Evolutionary conservation across 805 yeast genomes (phyloP).

Genomic region (Starmerella gropengiesseri): DNA sequence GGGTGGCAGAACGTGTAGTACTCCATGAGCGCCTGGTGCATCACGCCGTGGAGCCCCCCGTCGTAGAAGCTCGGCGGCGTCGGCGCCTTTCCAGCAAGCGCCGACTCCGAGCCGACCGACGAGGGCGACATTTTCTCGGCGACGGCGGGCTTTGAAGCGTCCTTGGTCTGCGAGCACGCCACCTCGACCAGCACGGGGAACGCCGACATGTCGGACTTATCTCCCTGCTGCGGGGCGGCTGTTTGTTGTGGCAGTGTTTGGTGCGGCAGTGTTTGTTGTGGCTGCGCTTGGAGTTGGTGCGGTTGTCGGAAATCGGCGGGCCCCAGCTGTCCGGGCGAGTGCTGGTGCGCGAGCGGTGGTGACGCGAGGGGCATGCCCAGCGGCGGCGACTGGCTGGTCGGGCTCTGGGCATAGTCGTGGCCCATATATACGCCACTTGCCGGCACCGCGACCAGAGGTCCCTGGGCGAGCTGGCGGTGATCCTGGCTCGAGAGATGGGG

Average conservation of each 20-base stretch:
- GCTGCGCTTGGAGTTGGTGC: neutral
- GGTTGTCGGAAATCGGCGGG: neutral
- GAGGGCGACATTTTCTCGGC: constrained; percentile 1
- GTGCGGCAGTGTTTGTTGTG: neutral
- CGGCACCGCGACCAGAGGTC: too few species aligned
- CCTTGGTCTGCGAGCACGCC: constrained; percentile 14
- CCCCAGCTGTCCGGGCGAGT: too few species aligned
- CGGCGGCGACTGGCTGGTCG: too few species aligned
- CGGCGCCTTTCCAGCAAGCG: neutral
- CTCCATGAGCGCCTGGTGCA: constrained; percentile 25
- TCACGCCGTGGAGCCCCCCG: constrained; percentile 9
- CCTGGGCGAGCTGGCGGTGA: too few species aligned
- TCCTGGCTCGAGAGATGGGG: too few species aligned
- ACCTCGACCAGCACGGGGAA: constrained; percentile 19
- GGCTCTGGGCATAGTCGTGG: too few species aligned
- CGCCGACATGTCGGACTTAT: neutral
- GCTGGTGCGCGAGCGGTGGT: too few species aligned
- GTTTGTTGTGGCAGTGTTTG: neutral
- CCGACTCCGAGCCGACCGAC: neutral
- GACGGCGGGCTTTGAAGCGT: neutral
- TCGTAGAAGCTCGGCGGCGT: constrained; percentile 15
- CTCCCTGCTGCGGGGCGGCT: neutral
- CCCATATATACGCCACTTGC: too few species aligned
- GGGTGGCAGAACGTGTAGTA: constrained; percentile 33
- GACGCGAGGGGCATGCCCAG: too few species aligned